Percentiles rank a stretch among this genome's conserved stretches.
Conservation (phyloP, 768 basidiomycete species). For the Hebeloma cylindrosporum region DNA sequence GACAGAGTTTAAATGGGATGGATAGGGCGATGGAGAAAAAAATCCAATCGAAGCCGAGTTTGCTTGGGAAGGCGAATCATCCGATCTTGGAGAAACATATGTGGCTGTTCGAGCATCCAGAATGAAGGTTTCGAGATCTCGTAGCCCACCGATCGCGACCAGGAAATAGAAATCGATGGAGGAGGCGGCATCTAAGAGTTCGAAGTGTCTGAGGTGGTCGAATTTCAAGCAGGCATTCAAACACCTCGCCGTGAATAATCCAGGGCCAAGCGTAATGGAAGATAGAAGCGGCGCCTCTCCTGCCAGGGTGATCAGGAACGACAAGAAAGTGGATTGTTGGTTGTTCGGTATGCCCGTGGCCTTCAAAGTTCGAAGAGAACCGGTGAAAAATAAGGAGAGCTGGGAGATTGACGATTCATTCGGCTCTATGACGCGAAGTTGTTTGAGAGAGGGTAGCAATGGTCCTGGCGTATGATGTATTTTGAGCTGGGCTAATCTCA, state of each 20-base stretch:
- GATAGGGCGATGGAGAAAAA: background rate
- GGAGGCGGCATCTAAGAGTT: background rate
- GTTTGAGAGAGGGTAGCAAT: slow-evolving; percentile 13
- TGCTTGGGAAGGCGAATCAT: background rate
- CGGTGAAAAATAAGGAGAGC: slow-evolving; percentile 7
- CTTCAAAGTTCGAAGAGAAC: slow-evolving; percentile 11
- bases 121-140: slow-evolving; percentile 1
- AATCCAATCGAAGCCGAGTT: background rate
- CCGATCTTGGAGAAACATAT: background rate
- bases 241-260: background rate
- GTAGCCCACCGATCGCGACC: slow-evolving; percentile 2
- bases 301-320: slow-evolving; percentile 8
- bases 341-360: background rate
- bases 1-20: no score
- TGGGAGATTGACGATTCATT: slow-evolving; percentile 7
- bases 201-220: slow-evolving; percentile 4
- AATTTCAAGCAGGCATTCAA: slow-evolving; percentile 1
- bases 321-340: slow-evolving; percentile 2
- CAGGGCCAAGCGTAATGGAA: slow-evolving; percentile 4
- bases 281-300: background rate
- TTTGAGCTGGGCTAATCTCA: background rate
- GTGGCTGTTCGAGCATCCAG: background rate
- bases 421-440: slow-evolving; percentile 5
- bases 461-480: slow-evolving; percentile 5
- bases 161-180: slow-evolving; percentile 8